Evolutionary conservation across 257 asterid genomes (phyloP).

Genomic region (Solanum lignicaule): DNA sequence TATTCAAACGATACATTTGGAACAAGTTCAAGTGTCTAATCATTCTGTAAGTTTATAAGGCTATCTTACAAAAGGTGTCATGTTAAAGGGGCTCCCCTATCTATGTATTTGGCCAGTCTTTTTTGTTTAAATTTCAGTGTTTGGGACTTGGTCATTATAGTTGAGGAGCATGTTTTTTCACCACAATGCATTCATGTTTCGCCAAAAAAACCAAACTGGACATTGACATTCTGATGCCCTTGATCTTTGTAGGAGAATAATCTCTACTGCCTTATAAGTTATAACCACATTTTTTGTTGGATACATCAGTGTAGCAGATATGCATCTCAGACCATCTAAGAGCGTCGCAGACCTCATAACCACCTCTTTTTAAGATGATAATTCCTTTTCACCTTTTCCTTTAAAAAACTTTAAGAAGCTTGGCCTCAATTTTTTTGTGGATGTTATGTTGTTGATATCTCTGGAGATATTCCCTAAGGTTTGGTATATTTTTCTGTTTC

Average conservation of each 20-base stretch:
- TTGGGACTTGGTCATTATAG: neutral
- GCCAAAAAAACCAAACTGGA: neutral
- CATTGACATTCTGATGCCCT: neutral
- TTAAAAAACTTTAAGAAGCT: neutral
- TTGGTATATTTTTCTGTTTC: neutral
- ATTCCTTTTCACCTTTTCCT: neutral
- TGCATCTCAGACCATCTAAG: neutral
- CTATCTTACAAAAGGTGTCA: neutral
- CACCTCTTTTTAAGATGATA: neutral
- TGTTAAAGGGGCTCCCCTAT: neutral
- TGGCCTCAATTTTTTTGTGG: neutral
- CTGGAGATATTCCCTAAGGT: neutral
- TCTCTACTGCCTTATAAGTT: neutral
- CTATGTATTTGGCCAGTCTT: neutral
- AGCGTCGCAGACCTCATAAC: neutral
- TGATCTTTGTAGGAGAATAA: neutral
- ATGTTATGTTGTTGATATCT: neutral
- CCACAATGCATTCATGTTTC: neutral
- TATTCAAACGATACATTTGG: neutral
- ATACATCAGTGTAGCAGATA: neutral
- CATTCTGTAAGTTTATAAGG: neutral
- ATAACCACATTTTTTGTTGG: neutral
- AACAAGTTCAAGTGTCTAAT: neutral
- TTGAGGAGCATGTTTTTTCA: neutral
- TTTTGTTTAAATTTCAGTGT: neutral